phyloP scores from a whole-genome alignment of 345 rosid genomes.

The Alliaria petiolata region DNA sequence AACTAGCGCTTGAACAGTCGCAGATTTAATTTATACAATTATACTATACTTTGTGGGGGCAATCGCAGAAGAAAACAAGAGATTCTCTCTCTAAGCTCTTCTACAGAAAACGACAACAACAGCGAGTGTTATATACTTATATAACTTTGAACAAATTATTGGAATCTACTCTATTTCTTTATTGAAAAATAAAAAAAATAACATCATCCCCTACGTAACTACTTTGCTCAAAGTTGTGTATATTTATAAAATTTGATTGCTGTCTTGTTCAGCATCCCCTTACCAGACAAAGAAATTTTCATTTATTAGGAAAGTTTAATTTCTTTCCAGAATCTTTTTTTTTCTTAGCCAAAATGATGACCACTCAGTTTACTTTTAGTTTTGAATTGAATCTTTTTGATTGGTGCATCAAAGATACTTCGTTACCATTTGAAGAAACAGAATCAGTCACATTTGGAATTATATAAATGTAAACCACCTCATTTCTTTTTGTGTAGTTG shows the following conservation, averaged over 20 bases:
- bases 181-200: slow-evolving; percentile 6
- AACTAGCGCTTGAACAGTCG: neutral
- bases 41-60: slow-evolving; percentile 4
- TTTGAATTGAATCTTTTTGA: neutral
- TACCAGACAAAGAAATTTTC: slow-evolving; percentile 17
- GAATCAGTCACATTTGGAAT: neutral
- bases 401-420: slow-evolving; percentile 13
- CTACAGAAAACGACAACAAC: slow-evolving; percentile 18
- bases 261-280: slow-evolving; percentile 17
- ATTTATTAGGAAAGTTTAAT: neutral
- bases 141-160: slow-evolving; percentile 13
- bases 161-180: slow-evolving; percentile 27
- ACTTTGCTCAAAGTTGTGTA: slow-evolving; percentile 13
- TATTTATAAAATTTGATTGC: neutral
- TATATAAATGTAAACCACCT: neutral
- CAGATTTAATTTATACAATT: neutral
- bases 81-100: neutral
- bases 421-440: neutral
- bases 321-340: neutral
- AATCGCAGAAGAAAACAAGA: neutral
- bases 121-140: slow-evolving; percentile 9
- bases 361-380: neutral
- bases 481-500: neutral
- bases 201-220: slow-evolving; percentile 35
- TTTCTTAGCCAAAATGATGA: neutral